These are phyloP conservation scores for Wickerhamomyces bisporus DNA, from an alignment of 805 yeast genomes.

Conservation along the genomic window DNA sequence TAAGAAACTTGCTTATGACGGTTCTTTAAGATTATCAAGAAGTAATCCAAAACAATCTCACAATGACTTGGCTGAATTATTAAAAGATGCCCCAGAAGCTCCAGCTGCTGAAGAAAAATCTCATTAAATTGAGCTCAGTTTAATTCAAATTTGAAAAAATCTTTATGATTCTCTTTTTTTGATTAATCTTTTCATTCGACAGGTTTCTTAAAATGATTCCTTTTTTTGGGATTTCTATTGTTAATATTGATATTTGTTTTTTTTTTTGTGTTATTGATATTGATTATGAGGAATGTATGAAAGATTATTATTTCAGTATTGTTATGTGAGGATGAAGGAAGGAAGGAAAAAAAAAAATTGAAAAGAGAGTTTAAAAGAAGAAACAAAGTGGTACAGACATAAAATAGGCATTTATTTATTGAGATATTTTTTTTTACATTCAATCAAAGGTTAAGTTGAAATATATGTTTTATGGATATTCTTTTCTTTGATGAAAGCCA, in stretches of 20 bases:
- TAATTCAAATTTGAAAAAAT: no score
- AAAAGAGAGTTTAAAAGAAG: no score
- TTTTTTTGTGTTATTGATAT: slow-evolving; percentile 1
- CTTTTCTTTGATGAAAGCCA: no score
- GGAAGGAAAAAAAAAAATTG: background rate
- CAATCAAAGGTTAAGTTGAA: background rate
- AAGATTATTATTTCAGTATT: no score
- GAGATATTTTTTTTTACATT: background rate
- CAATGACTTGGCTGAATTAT: slow-evolving; percentile 18
- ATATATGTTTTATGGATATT: background rate
- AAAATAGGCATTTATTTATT: slow-evolving; percentile 1
- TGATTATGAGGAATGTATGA: background rate
- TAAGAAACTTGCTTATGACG: slow-evolving; percentile 46
- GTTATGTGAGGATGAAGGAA: no score
- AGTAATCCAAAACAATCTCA: slow-evolving; percentile 34
- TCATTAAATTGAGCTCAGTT: slow-evolving; percentile 5
- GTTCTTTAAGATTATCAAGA: slow-evolving; percentile 45
- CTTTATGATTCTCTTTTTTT: no score
- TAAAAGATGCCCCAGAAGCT: slow-evolving; percentile 8
- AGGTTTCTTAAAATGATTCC: no score
- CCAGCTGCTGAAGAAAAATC: slow-evolving; percentile 10
- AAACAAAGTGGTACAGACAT: no score
- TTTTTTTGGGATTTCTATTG: slow-evolving; percentile 3
- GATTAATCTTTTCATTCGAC: no score
- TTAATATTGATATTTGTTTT: slow-evolving; percentile 4